A percentile compares a stretch with the other conserved stretches of the same genome.
phyloP scores from a whole-genome alignment of 2,329 filamentous ascomycete genomes.

The Didymella keratinophila region DNA sequence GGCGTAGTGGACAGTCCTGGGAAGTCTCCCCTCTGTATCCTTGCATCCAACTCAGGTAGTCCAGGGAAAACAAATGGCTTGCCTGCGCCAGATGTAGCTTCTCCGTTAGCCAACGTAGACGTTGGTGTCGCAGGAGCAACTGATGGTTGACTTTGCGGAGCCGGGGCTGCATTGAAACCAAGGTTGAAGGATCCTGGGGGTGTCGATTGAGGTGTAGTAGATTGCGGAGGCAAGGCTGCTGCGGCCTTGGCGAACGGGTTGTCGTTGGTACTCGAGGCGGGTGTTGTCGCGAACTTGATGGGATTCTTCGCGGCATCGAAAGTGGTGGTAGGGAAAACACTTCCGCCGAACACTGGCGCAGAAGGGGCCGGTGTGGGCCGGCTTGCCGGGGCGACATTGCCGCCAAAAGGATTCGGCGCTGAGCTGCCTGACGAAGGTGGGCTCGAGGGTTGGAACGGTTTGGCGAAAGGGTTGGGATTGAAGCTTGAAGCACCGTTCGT shows the following conservation, averaged over 20 bases:
- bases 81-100: background rate
- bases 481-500: constrained; percentile 20
- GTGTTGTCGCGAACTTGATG: constrained; percentile 36
- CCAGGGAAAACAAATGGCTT: constrained; percentile 25
- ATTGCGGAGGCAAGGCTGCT: constrained; percentile 4
- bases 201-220: constrained; percentile 13
- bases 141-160: background rate
- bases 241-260: constrained; percentile 22
- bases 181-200: constrained; percentile 13
- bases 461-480: constrained; percentile 32
- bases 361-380: constrained; percentile 1
- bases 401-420: constrained; percentile 25
- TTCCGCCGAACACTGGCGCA: background rate
- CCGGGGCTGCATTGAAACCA: background rate
- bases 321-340: constrained; percentile 36
- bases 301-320: constrained; percentile 41
- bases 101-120: background rate
- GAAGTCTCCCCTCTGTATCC: constrained; percentile 3
- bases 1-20: constrained; percentile 12
- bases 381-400: constrained; percentile 1
- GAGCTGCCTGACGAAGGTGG: constrained; percentile 5
- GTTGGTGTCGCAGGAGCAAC: background rate
- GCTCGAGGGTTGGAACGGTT: constrained; percentile 28
- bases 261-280: constrained; percentile 1
- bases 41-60: constrained; percentile 1